These are phyloP conservation scores for Cladobotryum protrusum DNA, from an alignment of 2,329 filamentous ascomycete species.

Conservation along the genomic window DNA sequence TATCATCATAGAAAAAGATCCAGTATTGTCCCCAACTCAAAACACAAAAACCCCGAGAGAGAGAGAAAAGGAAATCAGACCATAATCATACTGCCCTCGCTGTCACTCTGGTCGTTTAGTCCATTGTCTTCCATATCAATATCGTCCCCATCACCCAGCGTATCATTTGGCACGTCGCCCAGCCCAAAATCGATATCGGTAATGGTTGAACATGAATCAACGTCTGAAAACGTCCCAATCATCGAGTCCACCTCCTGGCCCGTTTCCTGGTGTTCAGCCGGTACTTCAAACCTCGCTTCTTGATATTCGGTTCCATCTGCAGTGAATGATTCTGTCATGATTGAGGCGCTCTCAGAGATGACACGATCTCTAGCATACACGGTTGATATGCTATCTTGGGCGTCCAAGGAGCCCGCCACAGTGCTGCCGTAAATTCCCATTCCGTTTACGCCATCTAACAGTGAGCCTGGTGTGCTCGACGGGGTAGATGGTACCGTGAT, in stretches of 20 bases:
- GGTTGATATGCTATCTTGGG: conserved; percentile 35
- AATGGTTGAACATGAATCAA: neutral
- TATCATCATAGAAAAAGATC: too few species aligned
- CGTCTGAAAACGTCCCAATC: conserved; percentile 15
- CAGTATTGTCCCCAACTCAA: too few species aligned
- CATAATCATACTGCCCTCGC: conserved; percentile 10
- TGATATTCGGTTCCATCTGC: conserved; percentile 26
- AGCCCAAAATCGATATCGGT: conserved; percentile 5
- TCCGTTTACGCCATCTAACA: conserved; percentile 29
- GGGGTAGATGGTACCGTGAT: conserved; percentile 29
- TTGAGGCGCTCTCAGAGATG: conserved; percentile 28
- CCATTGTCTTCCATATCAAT: neutral
- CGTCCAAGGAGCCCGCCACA: conserved; percentile 31
- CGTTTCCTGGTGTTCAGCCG: conserved; percentile 23
- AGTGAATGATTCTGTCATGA: conserved; percentile 31
- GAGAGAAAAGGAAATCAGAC: neutral
- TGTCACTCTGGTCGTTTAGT: conserved; percentile 10
- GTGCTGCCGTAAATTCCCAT: conserved; percentile 29
- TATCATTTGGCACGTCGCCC: too few species aligned
- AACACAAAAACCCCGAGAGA: too few species aligned
- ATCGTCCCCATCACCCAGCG: neutral
- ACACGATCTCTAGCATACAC: conserved; percentile 26
- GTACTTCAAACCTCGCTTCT: conserved; percentile 29
- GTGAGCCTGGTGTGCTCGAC: conserved; percentile 29
- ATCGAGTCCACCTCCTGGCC: conserved; percentile 19